phyloP scores from a whole-genome alignment of 306 rosid genomes.

The Bauhinia variegata region DNA sequence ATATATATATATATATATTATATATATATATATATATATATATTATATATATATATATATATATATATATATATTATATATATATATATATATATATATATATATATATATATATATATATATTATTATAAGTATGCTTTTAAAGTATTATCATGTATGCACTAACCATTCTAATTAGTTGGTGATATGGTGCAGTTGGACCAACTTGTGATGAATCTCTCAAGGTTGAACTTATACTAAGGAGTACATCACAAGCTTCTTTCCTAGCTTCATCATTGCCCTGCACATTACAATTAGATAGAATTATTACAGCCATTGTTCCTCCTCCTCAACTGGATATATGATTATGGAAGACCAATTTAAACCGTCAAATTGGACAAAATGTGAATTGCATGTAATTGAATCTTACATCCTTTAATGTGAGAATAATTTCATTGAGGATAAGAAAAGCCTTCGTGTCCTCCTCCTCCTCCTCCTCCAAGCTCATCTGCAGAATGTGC shows the following conservation, averaged over 20 bases:
- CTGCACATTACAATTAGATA: slow-evolving; percentile 44
- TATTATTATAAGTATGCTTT: not conserved
- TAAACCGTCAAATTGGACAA: slow-evolving; percentile 29
- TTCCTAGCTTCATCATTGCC: slow-evolving; percentile 76
- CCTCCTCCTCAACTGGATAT: slow-evolving; percentile 21
- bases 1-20: no score
- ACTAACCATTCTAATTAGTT: slow-evolving; percentile 82
- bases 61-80: no score
- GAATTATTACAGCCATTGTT: slow-evolving; percentile 32
- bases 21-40: no score
- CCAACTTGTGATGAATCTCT: slow-evolving; percentile 46
- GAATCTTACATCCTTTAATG: slow-evolving; percentile 77
- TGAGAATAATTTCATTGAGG: slow-evolving; percentile 82
- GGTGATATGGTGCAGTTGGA: slow-evolving; percentile 62
- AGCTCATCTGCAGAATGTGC: slow-evolving; percentile 62
- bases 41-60: no score
- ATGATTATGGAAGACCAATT: slow-evolving; percentile 1
- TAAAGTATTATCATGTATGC: slow-evolving; percentile 26
- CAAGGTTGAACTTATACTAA: slow-evolving; percentile 67
- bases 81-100: no score
- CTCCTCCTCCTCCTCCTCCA: slow-evolving; percentile 69
- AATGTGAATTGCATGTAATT: slow-evolving; percentile 7
- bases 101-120: no score
- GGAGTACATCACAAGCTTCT: slow-evolving; percentile 75
- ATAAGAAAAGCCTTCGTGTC: slow-evolving; percentile 77